phyloP scores from a whole-genome alignment of 768 basidiomycete genomes.

The Hypholoma fasciculare region DNA sequence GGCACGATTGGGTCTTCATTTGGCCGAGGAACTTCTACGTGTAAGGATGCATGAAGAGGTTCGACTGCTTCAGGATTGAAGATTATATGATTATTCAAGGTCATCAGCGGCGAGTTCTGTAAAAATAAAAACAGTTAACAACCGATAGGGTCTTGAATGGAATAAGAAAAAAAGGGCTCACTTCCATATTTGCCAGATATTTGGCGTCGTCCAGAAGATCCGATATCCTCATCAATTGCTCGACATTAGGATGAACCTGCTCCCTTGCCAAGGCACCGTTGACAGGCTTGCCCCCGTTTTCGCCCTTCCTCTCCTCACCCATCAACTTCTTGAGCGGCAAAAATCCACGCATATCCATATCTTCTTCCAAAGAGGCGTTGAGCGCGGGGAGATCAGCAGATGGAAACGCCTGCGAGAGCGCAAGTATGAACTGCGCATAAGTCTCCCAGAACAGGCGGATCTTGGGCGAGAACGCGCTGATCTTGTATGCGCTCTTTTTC shows the following conservation, averaged over 20 bases:
- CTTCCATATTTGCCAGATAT: slow-evolving; percentile 58
- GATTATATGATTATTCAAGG: slow-evolving; percentile 34
- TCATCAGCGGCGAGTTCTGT: slow-evolving; percentile 42
- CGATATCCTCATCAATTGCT: slow-evolving; percentile 90
- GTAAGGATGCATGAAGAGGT: slow-evolving; percentile 3
- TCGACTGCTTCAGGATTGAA: slow-evolving; percentile 33
- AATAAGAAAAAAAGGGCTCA: slow-evolving; percentile 27
- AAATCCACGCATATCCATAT: slow-evolving; percentile 87
- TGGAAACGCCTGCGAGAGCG: slow-evolving; percentile 71
- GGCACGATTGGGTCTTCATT: slow-evolving; percentile 5
- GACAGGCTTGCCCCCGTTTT: slow-evolving; percentile 16
- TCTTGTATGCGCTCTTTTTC: slow-evolving; percentile 30
- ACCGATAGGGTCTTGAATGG: neutral
- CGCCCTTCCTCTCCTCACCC: slow-evolving; percentile 30
- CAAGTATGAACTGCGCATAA: slow-evolving; percentile 65
- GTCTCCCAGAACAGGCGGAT: slow-evolving; percentile 67
- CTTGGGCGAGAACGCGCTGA: slow-evolving; percentile 36
- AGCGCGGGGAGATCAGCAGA: slow-evolving; percentile 55
- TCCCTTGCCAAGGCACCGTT: slow-evolving; percentile 27
- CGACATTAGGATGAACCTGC: slow-evolving; percentile 85
- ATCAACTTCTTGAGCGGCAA: slow-evolving; percentile 73
- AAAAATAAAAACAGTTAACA: neutral
- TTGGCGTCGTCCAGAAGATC: slow-evolving; percentile 79
- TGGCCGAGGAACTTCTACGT: slow-evolving; percentile 12
- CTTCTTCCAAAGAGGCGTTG: slow-evolving; percentile 78